These are phyloP conservation scores for Rhodotorula sp. DNA, from an alignment of 1,284 basidiomycete genomes.

Conservation along the genomic window DNA sequence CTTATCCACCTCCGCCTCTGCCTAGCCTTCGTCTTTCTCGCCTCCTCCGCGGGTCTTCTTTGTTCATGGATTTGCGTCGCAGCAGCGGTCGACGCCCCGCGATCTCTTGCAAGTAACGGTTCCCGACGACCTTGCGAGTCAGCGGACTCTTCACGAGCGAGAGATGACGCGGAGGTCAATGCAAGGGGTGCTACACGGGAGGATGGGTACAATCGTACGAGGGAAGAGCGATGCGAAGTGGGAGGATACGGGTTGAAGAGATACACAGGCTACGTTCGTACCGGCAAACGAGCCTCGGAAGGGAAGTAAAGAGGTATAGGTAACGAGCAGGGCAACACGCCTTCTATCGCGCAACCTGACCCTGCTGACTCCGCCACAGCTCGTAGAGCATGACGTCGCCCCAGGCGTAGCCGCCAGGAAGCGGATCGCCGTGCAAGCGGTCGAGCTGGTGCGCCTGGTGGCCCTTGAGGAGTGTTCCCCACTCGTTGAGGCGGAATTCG, in stretches of 20 bases:
- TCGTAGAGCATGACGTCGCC: conserved; percentile 43
- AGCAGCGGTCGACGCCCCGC: too few species aligned
- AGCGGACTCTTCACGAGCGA: too few species aligned
- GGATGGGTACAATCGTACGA: too few species aligned
- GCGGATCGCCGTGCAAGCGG: conserved; percentile 37
- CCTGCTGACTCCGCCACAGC: conserved; percentile 16
- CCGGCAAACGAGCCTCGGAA: not conserved
- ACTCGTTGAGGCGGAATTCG: conserved; percentile 42
- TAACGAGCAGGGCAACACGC: too few species aligned
- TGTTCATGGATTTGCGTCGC: not conserved
- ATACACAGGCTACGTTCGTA: not conserved
- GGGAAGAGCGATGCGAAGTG: not conserved
- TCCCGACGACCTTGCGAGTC: too few species aligned
- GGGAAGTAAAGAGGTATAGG: not conserved
- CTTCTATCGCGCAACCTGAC: not conserved
- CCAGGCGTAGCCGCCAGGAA: conserved; percentile 20
- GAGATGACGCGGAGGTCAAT: too few species aligned
- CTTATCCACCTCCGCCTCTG: not conserved
- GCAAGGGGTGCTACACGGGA: too few species aligned
- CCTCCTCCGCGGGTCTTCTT: not conserved
- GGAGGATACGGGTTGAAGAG: not conserved
- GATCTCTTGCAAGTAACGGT: too few species aligned
- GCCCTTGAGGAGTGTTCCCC: conserved; percentile 43
- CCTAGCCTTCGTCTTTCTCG: not conserved
- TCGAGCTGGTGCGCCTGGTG: conserved; percentile 42